These are phyloP conservation scores for Candida easanensis DNA, from an alignment of 805 yeast species.

Conservation along the genomic window DNA sequence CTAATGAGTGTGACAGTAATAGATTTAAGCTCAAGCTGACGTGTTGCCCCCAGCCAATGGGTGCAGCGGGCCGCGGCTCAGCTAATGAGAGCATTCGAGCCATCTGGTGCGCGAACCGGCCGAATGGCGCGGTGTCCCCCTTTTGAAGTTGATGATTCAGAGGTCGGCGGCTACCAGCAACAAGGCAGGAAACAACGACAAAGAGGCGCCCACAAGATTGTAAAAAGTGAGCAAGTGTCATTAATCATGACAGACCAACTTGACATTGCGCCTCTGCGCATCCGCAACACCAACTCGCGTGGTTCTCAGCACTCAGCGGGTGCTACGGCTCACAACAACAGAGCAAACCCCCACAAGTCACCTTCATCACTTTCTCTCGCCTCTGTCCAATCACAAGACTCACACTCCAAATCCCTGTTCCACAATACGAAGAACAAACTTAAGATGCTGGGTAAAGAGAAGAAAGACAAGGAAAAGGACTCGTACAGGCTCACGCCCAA, in stretches of 20 bases:
- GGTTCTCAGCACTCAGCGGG: slow-evolving; percentile 1
- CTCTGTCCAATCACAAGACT: slow-evolving; percentile 12
- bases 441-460: slow-evolving; percentile 12
- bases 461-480: slow-evolving; percentile 9
- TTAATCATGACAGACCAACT: neutral
- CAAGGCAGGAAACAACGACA: no score
- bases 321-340: slow-evolving; percentile 1
- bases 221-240: neutral
- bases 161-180: no score
- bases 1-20: no score
- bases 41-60: no score
- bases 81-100: no score
- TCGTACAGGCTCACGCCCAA: slow-evolving; percentile 25
- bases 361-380: slow-evolving; percentile 13
- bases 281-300: neutral
- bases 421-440: slow-evolving; percentile 17
- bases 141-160: no score
- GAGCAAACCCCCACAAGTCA: slow-evolving; percentile 10
- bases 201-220: no score
- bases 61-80: no score
- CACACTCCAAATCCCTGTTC: slow-evolving; percentile 11
- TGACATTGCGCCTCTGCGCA: neutral
- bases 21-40: no score
- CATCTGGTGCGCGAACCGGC: no score
- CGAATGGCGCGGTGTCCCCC: no score